Base-by-base conservation (phyloP, 1,284 basidiomycete genomes). In the Gastroboletus turbinatus region DNA sequence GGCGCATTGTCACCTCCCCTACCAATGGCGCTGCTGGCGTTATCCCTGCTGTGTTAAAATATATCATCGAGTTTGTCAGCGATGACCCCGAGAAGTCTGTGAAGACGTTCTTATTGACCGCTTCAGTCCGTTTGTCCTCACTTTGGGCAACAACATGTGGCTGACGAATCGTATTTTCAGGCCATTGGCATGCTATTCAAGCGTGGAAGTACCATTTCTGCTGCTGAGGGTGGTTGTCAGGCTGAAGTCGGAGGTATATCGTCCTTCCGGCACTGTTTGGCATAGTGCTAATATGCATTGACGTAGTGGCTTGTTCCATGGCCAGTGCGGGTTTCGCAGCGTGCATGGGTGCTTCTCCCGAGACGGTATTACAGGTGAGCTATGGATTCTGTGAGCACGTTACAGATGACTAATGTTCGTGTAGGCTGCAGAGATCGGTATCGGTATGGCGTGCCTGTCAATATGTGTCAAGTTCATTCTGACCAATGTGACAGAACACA, bases 141-240 rank as follows among this genome's bases (percentile, higher is more conserved):
- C 13, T 46, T 52, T 46, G 8, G 33, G n/a, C 3, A 25, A 56
- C 35, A 19, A 35, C 38, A 32, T 39, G 39, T 17, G 14, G 27
- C 38, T 63, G 48, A 52, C 40, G 21, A 46, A 29, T 49, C 57
- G n/a, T 57, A 23, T 58, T 29, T 29, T 45, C 58, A 84, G 94
- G 89, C 95, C 2, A 77, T 98, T 53, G 95, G 95, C 5, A 98
- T 98, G 96, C 78, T 98, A 19, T 98, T 96, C 80, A 98, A 98
- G 72, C 84, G 96, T 53, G 96, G 96, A 23, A 96, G 94, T 53
- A 98, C 96, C 1, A 98, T 98, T 50, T 92, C 89, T 43, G 96
- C 96, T 10, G 96, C 96, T 0, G 96, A 98, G 73, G 94, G 94
- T 40, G 94, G 90, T 21, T 92, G 90, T 69, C 90, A 92, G 70